A percentile compares a stretch with the other conserved stretches of the same genome.
Evolutionary conservation across 306 rosid species (phyloP).

Genomic region (Chamaecrista fasciculata): DNA sequence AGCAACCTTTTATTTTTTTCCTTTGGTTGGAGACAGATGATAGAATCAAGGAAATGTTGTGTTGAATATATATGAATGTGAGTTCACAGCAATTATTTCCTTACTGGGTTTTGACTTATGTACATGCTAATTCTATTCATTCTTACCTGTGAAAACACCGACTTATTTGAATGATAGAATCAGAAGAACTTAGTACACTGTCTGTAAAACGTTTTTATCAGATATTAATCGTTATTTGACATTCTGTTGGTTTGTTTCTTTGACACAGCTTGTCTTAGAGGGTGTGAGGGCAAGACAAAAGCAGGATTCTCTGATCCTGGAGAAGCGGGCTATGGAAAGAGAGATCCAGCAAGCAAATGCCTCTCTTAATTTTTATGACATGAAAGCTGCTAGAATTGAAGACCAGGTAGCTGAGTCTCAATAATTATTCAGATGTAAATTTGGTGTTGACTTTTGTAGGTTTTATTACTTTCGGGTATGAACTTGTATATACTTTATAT

Average conservation of each 20-base stretch:
- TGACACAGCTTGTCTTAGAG: conserved; percentile 86
- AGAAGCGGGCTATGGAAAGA: conserved; percentile 55
- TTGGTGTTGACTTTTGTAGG: conserved; percentile 26
- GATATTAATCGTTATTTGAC: neutral
- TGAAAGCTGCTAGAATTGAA: conserved; percentile 68
- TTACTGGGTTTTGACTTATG: neutral
- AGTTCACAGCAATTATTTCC: neutral
- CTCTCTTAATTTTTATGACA: conserved; percentile 62
- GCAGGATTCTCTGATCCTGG: conserved; percentile 60
- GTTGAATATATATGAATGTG: neutral
- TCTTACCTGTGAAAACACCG: neutral
- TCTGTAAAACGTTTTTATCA: neutral
- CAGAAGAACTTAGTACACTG: neutral
- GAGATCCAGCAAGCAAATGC: conserved; percentile 70
- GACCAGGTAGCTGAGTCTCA: conserved; percentile 65
- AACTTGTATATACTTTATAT: conserved; percentile 33
- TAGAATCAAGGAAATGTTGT: neutral
- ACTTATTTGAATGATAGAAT: neutral
- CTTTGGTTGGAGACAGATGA: neutral
- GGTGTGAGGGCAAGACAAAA: conserved; percentile 69
- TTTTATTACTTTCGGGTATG: too few species aligned
- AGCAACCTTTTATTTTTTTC: neutral
- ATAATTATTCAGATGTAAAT: conserved; percentile 12
- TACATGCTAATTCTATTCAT: neutral
- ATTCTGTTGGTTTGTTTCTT: neutral